phyloP scores from a whole-genome alignment of 2,329 filamentous ascomycete genomes.

The Scytalidium lignicola region DNA sequence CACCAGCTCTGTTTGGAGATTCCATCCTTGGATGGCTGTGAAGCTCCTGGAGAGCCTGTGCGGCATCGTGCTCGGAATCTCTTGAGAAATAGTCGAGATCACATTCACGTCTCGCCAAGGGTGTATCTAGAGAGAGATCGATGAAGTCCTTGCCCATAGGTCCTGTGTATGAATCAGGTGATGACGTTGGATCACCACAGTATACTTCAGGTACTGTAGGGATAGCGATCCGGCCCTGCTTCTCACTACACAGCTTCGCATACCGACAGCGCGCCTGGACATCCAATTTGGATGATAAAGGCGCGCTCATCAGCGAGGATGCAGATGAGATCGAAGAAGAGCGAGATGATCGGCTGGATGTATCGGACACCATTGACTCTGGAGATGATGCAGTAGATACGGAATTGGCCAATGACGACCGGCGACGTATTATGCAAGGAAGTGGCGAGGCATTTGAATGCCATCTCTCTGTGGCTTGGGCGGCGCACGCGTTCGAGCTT shows the following conservation, averaged over 20 bases:
- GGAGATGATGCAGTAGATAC: conserved; percentile 60
- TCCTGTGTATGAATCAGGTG: conserved; percentile 53
- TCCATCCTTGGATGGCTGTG: conserved; percentile 46
- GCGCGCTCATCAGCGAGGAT: conserved; percentile 57
- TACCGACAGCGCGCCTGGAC: conserved; percentile 60
- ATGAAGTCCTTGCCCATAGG: conserved; percentile 46
- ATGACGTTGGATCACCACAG: conserved; percentile 47
- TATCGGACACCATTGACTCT: conserved; percentile 64
- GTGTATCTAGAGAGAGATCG: conserved; percentile 44
- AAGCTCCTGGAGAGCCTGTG: conserved; percentile 54
- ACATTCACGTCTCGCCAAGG: conserved; percentile 39
- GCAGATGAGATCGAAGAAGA: conserved; percentile 61
- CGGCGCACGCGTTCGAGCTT: conserved; percentile 38
- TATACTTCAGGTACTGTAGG: conserved; percentile 54
- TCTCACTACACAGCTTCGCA: conserved; percentile 54
- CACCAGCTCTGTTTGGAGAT: conserved; percentile 32
- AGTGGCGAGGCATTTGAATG: conserved; percentile 37
- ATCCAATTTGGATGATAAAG: conserved; percentile 48
- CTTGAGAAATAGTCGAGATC: conserved; percentile 37
- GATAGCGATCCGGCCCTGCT: conserved; percentile 47
- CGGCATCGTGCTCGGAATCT: conserved; percentile 48
- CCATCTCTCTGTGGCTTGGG: conserved; percentile 50
- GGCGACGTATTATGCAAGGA: conserved; percentile 51
- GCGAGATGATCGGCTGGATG: conserved; percentile 48
- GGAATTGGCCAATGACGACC: conserved; percentile 59